Conservation (phyloP, 805 yeast genomes). For the Yamadazyma laniorum region DNA sequence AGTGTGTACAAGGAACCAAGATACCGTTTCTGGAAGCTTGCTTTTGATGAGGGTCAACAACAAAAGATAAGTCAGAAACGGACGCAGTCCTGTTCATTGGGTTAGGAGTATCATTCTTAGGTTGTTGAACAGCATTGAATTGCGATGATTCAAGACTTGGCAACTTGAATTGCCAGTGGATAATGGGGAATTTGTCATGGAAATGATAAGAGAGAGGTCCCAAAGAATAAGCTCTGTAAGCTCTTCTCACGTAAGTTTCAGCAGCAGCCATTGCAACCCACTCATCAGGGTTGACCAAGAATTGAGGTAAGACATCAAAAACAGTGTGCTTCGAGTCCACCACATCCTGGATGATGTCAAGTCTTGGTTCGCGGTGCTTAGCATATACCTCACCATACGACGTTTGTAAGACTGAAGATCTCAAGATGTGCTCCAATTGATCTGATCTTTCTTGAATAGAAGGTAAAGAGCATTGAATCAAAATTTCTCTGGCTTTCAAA, state of each 20-base stretch:
- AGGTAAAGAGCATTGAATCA: slow-evolving; percentile 95
- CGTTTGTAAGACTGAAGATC: slow-evolving; percentile 85
- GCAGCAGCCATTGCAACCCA: slow-evolving; percentile 95
- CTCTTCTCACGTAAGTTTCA: slow-evolving; percentile 93
- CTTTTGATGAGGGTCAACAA: slow-evolving; percentile 66
- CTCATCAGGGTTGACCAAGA: slow-evolving; percentile 77
- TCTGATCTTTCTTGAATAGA: slow-evolving; percentile 94
- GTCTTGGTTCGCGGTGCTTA: slow-evolving; percentile 77
- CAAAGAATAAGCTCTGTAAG: slow-evolving; percentile 93
- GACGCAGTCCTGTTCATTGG: slow-evolving; percentile 82
- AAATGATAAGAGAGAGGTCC: slow-evolving; percentile 67
- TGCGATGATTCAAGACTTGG: slow-evolving; percentile 73
- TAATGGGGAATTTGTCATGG: slow-evolving; percentile 59
- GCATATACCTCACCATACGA: slow-evolving; percentile 81
- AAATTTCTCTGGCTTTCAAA: slow-evolving; percentile 90
- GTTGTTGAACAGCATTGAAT: slow-evolving; percentile 64
- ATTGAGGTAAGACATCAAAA: slow-evolving; percentile 92
- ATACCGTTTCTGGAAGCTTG: slow-evolving; percentile 81
- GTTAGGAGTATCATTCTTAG: slow-evolving; percentile 35
- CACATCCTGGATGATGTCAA: slow-evolving; percentile 79
- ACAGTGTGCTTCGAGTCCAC: slow-evolving; percentile 96
- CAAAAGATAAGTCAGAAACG: slow-evolving; percentile 86
- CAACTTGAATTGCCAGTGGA: slow-evolving; percentile 86
- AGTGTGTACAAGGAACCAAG: slow-evolving; percentile 72
- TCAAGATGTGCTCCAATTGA: slow-evolving; percentile 93